Conservation (phyloP, 1,139 yeast species). For the Citeromyces hawaiiensis region DNA sequence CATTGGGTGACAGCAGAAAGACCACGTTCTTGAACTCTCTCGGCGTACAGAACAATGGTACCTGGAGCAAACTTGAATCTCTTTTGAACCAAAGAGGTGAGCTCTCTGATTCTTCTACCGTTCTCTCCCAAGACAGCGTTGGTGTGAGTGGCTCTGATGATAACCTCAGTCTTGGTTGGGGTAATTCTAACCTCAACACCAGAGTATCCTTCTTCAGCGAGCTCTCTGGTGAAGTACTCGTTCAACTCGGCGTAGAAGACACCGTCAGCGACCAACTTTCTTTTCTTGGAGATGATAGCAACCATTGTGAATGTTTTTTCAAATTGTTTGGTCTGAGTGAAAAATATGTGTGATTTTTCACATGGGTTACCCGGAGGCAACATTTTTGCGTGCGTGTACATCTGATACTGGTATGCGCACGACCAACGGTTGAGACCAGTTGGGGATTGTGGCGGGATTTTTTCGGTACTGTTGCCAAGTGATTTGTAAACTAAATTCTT, state of each 20-base stretch:
- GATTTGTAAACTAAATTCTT: too few relatives aligned
- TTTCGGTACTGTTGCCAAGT: too few relatives aligned
- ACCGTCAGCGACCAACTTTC: constrained; percentile 99
- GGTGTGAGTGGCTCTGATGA: constrained; percentile 98
- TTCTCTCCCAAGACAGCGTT: constrained; percentile 98
- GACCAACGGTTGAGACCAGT: too few relatives aligned
- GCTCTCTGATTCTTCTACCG: constrained; percentile 99
- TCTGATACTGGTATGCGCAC: neutral
- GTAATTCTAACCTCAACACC: constrained; percentile 99
- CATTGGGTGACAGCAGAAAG: constrained; percentile 99
- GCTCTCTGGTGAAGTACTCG: constrained; percentile 99
- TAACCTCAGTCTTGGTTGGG: constrained; percentile 95
- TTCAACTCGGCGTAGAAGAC: constrained; percentile 99
- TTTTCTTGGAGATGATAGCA: constrained; percentile 67
- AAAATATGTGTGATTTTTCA: neutral
- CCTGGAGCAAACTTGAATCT: constrained; percentile 97
- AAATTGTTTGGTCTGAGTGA: neutral
- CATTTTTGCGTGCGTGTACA: too few relatives aligned
- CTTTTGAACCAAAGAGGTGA: constrained; percentile 95
- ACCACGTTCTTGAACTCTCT: constrained; percentile 99
- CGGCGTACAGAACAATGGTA: constrained; percentile 92
- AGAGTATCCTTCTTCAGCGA: constrained; percentile 99
- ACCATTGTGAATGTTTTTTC: constrained; percentile 26
- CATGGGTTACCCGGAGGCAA: too few relatives aligned
- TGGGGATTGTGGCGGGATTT: too few relatives aligned